Evolutionary conservation across 1,139 yeast genomes (phyloP).

Genomic region (Wickerhamomyces sp.): DNA sequence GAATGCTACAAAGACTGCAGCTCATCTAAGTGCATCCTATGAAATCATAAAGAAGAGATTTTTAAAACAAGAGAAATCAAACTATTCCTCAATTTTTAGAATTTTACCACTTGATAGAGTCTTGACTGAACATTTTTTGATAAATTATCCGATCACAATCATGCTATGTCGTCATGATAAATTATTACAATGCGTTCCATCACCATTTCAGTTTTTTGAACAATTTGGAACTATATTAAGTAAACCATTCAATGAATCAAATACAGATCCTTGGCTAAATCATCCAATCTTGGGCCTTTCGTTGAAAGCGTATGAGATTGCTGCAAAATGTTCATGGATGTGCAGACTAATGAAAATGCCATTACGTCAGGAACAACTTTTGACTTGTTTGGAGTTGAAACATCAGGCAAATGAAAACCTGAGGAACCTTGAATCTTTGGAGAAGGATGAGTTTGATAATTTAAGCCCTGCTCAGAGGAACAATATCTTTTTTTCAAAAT

Average conservation of each 20-base stretch:
- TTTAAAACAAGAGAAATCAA: neutral
- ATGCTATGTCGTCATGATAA: conserved; percentile 27
- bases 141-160: conserved; percentile 27
- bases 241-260: conserved; percentile 6
- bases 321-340: conserved; percentile 26
- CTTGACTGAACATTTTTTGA: conserved; percentile 27
- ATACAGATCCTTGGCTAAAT: conserved; percentile 16
- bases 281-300: conserved; percentile 24
- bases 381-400: conserved; percentile 8
- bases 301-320: conserved; percentile 22
- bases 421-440: conserved; percentile 1
- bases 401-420: conserved; percentile 9
- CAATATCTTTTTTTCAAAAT: conserved; percentile 14
- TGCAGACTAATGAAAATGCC: conserved; percentile 17
- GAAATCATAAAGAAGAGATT: conserved; percentile 23
- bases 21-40: conserved; percentile 26
- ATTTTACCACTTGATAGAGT: conserved; percentile 26
- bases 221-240: conserved; percentile 14
- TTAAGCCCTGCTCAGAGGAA: conserved; percentile 6
- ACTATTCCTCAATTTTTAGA: neutral
- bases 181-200: conserved; percentile 22
- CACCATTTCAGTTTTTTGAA: conserved; percentile 26
- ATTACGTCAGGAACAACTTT: conserved; percentile 7
- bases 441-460: neutral
- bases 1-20: conserved; percentile 26